These are phyloP conservation scores for Royoungia palumana DNA, from an alignment of 768 basidiomycete genomes.

Conservation along the genomic window DNA sequence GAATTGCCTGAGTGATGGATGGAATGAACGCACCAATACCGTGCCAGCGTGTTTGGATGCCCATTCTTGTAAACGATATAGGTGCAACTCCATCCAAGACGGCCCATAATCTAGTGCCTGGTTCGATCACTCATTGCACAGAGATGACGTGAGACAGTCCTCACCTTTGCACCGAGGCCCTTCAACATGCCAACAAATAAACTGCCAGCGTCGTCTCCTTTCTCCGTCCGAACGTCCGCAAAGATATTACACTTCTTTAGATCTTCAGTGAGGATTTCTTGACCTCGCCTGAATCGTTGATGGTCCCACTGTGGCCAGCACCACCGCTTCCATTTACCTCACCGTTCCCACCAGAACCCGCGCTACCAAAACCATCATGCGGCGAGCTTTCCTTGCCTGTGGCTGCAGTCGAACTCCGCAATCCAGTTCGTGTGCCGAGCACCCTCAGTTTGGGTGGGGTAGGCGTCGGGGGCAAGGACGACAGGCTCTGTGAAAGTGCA, in stretches of 20 bases:
- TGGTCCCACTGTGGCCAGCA: constrained; percentile 15
- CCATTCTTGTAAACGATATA: constrained; percentile 89
- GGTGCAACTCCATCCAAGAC: constrained; percentile 71
- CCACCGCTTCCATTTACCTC: constrained; percentile 20
- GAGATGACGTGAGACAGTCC: constrained; percentile 13
- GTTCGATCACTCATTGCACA: background rate
- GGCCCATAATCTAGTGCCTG: constrained; percentile 50
- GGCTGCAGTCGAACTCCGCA: constrained; percentile 38
- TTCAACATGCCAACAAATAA: constrained; percentile 83
- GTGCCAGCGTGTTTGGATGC: constrained; percentile 63
- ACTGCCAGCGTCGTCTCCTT: constrained; percentile 77
- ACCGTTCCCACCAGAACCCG: constrained; percentile 19
- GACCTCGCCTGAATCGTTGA: constrained; percentile 25
- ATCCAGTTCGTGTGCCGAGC: constrained; percentile 47
- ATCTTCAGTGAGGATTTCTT: constrained; percentile 42
- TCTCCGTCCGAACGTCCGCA: constrained; percentile 74
- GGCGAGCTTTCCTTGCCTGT: constrained; percentile 22
- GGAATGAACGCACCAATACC: constrained; percentile 55
- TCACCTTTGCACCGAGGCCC: constrained; percentile 75
- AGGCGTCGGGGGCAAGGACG: constrained; percentile 42
- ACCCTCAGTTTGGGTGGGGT: constrained; percentile 35
- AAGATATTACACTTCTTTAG: constrained; percentile 70
- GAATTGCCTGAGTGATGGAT: background rate
- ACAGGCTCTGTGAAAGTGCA: constrained; percentile 60
- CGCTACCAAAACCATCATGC: constrained; percentile 34